Evolutionary conservation across 192 early-diverging fungal genomes (phyloP), one percentile per base, ranked within the genome.

Genomic region (Gryganskiella cystojenkinii): DNA sequence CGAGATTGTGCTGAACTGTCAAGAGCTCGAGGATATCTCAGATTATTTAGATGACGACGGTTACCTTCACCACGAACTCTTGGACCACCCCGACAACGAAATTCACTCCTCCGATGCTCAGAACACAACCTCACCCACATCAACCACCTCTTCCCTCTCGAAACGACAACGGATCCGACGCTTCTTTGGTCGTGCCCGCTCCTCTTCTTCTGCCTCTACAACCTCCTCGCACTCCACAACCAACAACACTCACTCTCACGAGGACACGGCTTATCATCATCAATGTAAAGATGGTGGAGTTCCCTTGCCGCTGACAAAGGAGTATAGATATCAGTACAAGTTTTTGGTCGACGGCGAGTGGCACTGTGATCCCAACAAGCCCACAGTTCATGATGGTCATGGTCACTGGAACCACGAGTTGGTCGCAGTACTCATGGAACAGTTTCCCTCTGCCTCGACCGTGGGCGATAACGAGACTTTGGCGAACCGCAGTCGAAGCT

Each of bases 381-480:
- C 19, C 10, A 56, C 60, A 20, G 80, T 88, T 64, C 71, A 84
- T 71, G 84, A 91, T 45, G 9, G 76, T 68, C 65, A 88, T 80
- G 61, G 89, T 64, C 45, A 89, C 70, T 62, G 83, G 81, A 81
- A 89, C 87, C 66, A 86, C 67, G 74, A 89, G 84, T 74, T 86
- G 56, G 50, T 80, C 60, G 70, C 88, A 61, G 28, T 74, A 47
- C 61, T 78, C 10, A 30, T 78, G 30, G 74, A 78, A 49, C 74
- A 78, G 25, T 59, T 46, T 20, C n/a, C 54, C 30, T 54, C 62
- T 13, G 37, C 54, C 6, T n/a, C 43, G 20, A 22, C 22, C 57
- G 22, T 37, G 43, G 55, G 20, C 20, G 20, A 8, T 20, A 25
- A 5, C 20, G 17, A 25, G 14, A 17, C 34, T 11, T 28, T 31